These are phyloP conservation scores for Penicillium atrosanguineum DNA, from an alignment of 495 filamentous ascomycete genomes.

Conservation along the genomic window DNA sequence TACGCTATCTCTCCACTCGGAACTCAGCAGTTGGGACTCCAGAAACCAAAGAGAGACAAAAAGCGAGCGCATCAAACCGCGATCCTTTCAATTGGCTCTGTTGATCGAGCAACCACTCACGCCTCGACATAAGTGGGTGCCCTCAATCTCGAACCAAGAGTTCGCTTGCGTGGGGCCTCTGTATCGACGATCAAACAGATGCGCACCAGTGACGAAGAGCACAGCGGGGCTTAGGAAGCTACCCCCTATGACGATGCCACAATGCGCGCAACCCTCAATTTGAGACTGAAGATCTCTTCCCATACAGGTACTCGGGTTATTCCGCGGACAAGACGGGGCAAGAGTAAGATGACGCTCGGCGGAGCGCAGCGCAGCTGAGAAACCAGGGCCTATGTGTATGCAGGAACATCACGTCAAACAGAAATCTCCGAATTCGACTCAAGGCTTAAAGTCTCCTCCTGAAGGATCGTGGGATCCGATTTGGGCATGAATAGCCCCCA, in stretches of 20 bases:
- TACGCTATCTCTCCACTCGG: neutral
- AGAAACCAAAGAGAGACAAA: neutral
- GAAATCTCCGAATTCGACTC: neutral
- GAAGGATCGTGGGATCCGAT: neutral
- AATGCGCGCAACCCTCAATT: constrained; percentile 8
- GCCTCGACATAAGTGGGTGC: constrained; percentile 1
- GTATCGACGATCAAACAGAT: constrained; percentile 9
- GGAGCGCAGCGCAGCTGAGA: neutral
- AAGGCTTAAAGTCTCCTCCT: neutral
- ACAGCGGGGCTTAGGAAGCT: neutral
- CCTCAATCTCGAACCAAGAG: neutral
- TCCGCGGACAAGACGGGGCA: neutral
- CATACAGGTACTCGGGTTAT: neutral
- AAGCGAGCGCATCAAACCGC: neutral
- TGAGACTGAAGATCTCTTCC: constrained; percentile 11
- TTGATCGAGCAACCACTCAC: constrained; percentile 14
- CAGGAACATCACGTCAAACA: neutral
- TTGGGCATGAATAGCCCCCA: neutral
- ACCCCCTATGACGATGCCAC: neutral
- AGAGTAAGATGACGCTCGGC: neutral
- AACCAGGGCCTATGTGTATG: too few relatives aligned
- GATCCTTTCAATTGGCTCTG: neutral
- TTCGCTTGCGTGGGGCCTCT: constrained; percentile 9
- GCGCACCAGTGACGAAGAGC: neutral
- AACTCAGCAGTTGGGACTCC: neutral